Evolutionary conservation across 257 asterid species (phyloP), one percentile per base, ranked within the genome.

Genomic region (Oldenlandia corymbosa): DNA sequence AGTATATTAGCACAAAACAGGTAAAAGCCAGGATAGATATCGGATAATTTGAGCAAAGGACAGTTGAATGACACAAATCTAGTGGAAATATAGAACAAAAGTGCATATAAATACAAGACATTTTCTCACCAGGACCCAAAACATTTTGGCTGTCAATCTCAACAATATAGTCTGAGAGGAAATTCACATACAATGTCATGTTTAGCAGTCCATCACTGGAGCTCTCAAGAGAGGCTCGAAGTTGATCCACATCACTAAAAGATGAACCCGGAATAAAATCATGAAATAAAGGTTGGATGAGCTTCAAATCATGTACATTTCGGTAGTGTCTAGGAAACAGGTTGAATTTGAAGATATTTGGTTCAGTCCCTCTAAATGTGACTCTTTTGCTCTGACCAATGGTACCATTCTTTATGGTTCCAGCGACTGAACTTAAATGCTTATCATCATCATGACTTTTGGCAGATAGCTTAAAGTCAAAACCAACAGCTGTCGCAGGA

Each of bases 401-500:
- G 73, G 83, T 80, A 74, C 75, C 84, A 68, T 85, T 87, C 60
- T 76, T 84, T 49, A 87, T 57, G 64, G 73, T 73, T 69, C 97
- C 99, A 80, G 89, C 84, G 20, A 89, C 99, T 71, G 75, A 87
- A 66, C 99, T 92, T 84, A 84, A 58, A 75, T 84, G 95, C 73
- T 84, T 82, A 68, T 68, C 70, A 64, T 77, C 68, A 42, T 64
- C 90, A 58, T 72, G 83, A 60, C 75, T 86, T 66, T 52, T 84
- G 56, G 96, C 99, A 51, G 96, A 87, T 45, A 92, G 83, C 75
- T 89, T 92, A 73, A 89, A 92, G 76, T 86, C 88, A 71, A 82
- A 92, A 65, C 97, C 99, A 54, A 84, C 86, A 6, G 97, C 99
- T 73, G 83, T 67, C 56, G 97, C 99, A 53, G 99, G 99, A 79